phyloP scores from a whole-genome alignment of 2,329 filamentous ascomycete species.

The Sclerotinia minor region DNA sequence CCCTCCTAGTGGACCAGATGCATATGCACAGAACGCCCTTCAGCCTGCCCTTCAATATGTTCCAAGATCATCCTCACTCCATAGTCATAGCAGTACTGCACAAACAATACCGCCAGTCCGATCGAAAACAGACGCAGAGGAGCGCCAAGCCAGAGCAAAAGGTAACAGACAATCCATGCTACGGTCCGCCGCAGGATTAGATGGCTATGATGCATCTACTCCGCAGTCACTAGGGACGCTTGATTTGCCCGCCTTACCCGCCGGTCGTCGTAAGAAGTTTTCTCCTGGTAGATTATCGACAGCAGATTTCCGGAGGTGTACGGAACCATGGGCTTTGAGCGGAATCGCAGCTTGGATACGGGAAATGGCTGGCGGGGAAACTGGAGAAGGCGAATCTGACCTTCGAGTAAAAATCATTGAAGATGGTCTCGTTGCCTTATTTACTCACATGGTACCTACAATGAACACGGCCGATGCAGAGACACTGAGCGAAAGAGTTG shows the following conservation, averaged over 20 bases:
- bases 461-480: conserved; percentile 99
- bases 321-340: conserved; percentile 90
- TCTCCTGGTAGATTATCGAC: conserved; percentile 79
- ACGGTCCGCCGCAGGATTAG: conserved; percentile 53
- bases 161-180: conserved; percentile 52
- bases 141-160: conserved; percentile 57
- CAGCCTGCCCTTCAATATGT: conserved; percentile 47
- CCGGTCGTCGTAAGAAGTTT: conserved; percentile 78
- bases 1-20: conserved; percentile 37
- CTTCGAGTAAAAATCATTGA: conserved; percentile 81
- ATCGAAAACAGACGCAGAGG: conserved; percentile 87
- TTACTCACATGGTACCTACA: conserved; percentile 92
- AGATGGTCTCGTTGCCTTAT: conserved; percentile 83
- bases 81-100: conserved; percentile 78
- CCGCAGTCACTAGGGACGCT: conserved; percentile 60
- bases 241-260: conserved; percentile 81
- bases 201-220: conserved; percentile 58
- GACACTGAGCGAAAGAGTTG: conserved; percentile 73
- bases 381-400: conserved; percentile 77
- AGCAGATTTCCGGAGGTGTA: conserved; percentile 79
- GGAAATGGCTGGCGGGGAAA: conserved; percentile 62
- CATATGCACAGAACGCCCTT: conserved; percentile 48
- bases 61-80: conserved; percentile 77
- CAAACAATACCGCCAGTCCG: conserved; percentile 78
- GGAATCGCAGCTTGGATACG: conserved; percentile 84